phyloP scores from a whole-genome alignment of 345 rosid genomes.

The Gynandropsis gynandra region DNA sequence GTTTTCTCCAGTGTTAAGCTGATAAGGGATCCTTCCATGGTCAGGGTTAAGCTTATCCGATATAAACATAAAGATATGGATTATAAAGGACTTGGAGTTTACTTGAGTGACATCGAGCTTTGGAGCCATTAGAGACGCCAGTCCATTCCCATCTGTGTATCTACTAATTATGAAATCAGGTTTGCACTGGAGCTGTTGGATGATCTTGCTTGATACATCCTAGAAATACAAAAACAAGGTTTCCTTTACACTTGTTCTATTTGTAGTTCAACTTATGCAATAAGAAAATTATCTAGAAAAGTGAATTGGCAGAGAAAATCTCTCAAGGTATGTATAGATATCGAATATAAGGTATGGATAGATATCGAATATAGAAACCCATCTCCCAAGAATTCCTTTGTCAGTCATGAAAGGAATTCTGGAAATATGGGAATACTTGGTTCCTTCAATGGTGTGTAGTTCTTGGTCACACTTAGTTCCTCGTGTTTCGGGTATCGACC shows the following conservation, averaged over 20 bases:
- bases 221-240: slow-evolving; percentile 9
- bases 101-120: slow-evolving; percentile 81
- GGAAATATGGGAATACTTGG: slow-evolving; percentile 69
- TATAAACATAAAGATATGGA: not conserved
- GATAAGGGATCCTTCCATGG: slow-evolving; percentile 60
- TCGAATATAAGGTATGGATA: too few relatives aligned
- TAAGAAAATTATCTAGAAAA: not conserved
- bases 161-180: slow-evolving; percentile 92
- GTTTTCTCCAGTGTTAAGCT: slow-evolving; percentile 93
- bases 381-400: slow-evolving; percentile 58
- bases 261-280: not conserved
- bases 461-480: slow-evolving; percentile 85
- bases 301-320: slow-evolving; percentile 48
- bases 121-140: slow-evolving; percentile 72
- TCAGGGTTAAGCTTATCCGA: too few relatives aligned
- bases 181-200: slow-evolving; percentile 53
- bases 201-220: slow-evolving; percentile 63
- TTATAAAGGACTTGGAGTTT: not conserved
- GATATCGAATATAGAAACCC: slow-evolving; percentile 89
- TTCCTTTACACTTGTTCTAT: not conserved
- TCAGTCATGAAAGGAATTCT: slow-evolving; percentile 75
- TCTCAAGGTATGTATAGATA: too few relatives aligned
- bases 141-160: slow-evolving; percentile 88
- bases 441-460: slow-evolving; percentile 51
- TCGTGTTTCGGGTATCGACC: slow-evolving; percentile 71